These are phyloP conservation scores for Solanum dulcamara DNA, from an alignment of 257 asterid genomes.

Conservation along the genomic window DNA sequence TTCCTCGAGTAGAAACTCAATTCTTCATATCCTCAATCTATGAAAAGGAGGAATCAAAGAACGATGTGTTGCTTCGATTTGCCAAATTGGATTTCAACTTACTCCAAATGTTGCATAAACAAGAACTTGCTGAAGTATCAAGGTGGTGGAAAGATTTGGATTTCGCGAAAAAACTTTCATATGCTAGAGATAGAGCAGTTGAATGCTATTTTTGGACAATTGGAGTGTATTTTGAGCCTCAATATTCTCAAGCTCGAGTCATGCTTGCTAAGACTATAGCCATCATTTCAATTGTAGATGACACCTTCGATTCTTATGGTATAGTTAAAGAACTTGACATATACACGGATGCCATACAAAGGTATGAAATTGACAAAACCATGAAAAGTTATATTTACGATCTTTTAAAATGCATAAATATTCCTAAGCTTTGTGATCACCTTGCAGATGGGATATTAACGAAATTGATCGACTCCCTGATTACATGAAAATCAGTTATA, in stretches of 20 bases:
- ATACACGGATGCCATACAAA: not conserved
- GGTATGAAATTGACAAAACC: too few relatives aligned
- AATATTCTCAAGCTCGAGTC: not conserved
- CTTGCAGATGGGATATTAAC: not conserved
- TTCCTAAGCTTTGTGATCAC: not conserved
- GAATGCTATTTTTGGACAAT: constrained; percentile 16
- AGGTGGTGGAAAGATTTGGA: constrained; percentile 12
- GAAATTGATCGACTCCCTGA: not conserved
- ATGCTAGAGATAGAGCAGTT: constrained; percentile 8
- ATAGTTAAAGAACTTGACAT: not conserved
- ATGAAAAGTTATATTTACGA: too few relatives aligned
- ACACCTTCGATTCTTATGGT: not conserved
- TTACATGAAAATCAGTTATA: not conserved
- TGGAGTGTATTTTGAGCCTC: constrained; percentile 6
- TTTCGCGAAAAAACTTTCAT: not conserved
- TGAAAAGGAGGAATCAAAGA: constrained; percentile 2
- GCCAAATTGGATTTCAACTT: constrained; percentile 23
- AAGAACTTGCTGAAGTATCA: constrained; percentile 19
- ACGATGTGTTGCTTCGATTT: constrained; percentile 6
- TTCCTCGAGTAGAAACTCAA: constrained; percentile 16
- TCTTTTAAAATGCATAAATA: not conserved
- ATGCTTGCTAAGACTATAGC: not conserved
- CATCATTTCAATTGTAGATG: not conserved
- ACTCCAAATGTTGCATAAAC: constrained; percentile 17
- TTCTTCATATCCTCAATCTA: constrained; percentile 11